Conservation (phyloP, 495 filamentous ascomycete genomes). For the Haplographium delicatum region DNA sequence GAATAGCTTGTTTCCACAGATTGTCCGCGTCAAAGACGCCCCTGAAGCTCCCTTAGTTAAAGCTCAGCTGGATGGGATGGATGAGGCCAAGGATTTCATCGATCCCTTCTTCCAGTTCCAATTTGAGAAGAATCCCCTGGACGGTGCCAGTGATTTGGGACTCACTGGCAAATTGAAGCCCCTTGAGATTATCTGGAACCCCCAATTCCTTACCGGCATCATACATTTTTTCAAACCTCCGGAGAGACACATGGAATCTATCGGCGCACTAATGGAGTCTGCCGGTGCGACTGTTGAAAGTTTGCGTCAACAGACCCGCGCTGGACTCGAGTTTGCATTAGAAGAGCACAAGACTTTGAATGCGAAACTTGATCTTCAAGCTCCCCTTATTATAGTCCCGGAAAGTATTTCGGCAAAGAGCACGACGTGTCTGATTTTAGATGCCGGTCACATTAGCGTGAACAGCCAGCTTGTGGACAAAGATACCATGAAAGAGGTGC, state of each 20-base stretch:
- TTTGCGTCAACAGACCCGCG: constrained; percentile 87
- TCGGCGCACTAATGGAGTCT: constrained; percentile 86
- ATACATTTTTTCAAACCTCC: constrained; percentile 94
- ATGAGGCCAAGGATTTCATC: constrained; percentile 37
- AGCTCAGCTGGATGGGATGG: constrained; percentile 41
- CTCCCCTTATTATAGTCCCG: constrained; percentile 91
- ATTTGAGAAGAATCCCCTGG: constrained; percentile 90
- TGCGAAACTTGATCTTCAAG: constrained; percentile 90
- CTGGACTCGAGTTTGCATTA: constrained; percentile 90
- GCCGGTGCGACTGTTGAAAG: constrained; percentile 94
- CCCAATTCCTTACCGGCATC: constrained; percentile 81
- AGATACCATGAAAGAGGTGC: constrained; percentile 78
- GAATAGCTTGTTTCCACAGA: constrained; percentile 84
- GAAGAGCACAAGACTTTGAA: constrained; percentile 98
- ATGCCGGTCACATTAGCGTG: constrained; percentile 92
- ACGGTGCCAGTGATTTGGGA: constrained; percentile 84
- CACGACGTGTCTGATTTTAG: constrained; percentile 84
- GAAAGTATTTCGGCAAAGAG: constrained; percentile 78
- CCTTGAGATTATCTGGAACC: constrained; percentile 96
- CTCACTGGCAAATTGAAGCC: constrained; percentile 88
- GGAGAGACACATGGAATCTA: constrained; percentile 96
- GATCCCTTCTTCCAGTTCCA: constrained; percentile 88
- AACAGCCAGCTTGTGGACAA: constrained; percentile 91
- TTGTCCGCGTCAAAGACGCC: constrained; percentile 89
- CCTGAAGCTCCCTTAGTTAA: constrained; percentile 44